phyloP scores from a whole-genome alignment of 208 protist species.

The Acanthamoeba healyi region DNA sequence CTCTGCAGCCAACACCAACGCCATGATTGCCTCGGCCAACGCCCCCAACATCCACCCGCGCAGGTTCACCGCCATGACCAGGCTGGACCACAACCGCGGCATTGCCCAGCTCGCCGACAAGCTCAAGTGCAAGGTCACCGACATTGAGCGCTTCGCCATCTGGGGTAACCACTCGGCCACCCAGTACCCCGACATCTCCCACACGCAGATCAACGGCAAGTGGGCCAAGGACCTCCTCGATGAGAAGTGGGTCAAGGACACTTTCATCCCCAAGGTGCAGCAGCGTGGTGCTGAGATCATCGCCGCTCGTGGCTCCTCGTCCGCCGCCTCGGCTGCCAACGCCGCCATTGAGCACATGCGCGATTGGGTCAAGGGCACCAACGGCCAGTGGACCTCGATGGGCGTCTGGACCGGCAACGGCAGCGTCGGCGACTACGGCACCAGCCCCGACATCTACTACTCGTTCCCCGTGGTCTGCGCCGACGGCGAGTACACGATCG shows the following conservation, averaged over 20 bases:
- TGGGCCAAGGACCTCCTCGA: conserved; percentile 88
- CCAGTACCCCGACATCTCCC: conserved; percentile 94
- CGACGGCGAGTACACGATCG: conserved; percentile 65
- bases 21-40: conserved; percentile 91
- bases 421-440: conserved; percentile 73
- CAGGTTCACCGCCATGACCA: conserved; percentile 96
- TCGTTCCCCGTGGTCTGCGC: conserved; percentile 78
- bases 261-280: conserved; percentile 94
- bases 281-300: conserved; percentile 94
- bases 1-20: conserved; percentile 97
- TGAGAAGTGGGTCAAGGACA: conserved; percentile 89
- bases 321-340: conserved; percentile 95
- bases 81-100: conserved; percentile 97
- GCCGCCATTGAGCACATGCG: conserved; percentile 89
- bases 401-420: conserved; percentile 69
- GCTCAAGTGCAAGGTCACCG: conserved; percentile 84
- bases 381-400: conserved; percentile 73
- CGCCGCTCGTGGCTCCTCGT: conserved; percentile 91
- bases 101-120: conserved; percentile 81
- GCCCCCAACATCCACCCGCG: conserved; percentile 91
- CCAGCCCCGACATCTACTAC: conserved; percentile 72
- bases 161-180: conserved; percentile 98
- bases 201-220: conserved; percentile 89
- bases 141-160: conserved; percentile 95
- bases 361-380: conserved; percentile 90